Evolutionary conservation across 305 asterid species (phyloP).

Genomic region (Fraxinus paxiana): DNA sequence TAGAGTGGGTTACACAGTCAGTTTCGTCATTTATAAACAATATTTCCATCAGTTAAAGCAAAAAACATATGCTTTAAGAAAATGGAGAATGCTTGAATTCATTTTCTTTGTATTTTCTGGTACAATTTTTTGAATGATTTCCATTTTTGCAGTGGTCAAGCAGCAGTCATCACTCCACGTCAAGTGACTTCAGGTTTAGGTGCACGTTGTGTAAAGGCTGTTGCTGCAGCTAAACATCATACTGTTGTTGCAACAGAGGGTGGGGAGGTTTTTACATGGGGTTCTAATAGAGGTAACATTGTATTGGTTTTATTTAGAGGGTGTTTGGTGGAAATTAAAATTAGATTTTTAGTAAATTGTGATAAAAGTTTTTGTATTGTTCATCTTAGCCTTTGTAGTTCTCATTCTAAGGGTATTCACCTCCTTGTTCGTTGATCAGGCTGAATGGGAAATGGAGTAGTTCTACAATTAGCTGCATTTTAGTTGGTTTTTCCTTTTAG

Average conservation of each 20-base stretch:
- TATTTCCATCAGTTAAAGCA: conserved; percentile 11
- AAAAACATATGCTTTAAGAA: neutral
- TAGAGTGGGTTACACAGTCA: conserved; percentile 5
- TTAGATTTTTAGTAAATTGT: too few relatives aligned
- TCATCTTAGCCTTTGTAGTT: conserved; percentile 1
- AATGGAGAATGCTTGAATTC: conserved; percentile 1
- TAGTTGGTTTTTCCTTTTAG: conserved; percentile 13
- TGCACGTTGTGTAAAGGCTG: conserved; percentile 73
- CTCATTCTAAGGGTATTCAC: neutral
- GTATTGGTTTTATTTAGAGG: neutral
- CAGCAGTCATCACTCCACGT: conserved; percentile 98
- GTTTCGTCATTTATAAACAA: neutral
- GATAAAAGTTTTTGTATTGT: neutral
- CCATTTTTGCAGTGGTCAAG: conserved; percentile 79
- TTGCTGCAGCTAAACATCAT: conserved; percentile 99
- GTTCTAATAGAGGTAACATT: conserved; percentile 87
- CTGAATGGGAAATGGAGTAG: conserved; percentile 3
- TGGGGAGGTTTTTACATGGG: conserved; percentile 99
- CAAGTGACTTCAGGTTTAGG: conserved; percentile 89
- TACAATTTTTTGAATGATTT: conserved; percentile 18
- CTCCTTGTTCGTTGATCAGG: conserved; percentile 5
- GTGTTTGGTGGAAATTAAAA: too few relatives aligned
- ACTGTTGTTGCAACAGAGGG: conserved; percentile 86
- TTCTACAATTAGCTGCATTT: neutral
- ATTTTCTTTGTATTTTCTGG: neutral